Conservation (phyloP, 2,329 filamentous ascomycete species). For the Hypoxylon sp. region DNA sequence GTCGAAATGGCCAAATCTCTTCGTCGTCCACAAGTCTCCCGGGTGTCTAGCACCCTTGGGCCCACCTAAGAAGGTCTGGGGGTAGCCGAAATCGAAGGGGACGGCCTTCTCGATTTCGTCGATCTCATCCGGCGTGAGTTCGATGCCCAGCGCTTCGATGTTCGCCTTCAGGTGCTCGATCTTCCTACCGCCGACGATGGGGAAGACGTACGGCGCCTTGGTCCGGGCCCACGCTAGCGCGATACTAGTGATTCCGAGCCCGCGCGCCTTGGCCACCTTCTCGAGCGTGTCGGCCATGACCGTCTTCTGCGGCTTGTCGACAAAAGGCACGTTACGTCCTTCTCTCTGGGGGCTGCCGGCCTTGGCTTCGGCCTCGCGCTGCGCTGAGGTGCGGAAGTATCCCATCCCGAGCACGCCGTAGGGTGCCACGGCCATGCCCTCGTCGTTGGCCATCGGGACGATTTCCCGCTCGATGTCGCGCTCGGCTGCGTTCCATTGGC, state of each 20-base stretch:
- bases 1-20: slow-evolving; percentile 23
- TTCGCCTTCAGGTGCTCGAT: slow-evolving; percentile 70
- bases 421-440: slow-evolving; percentile 67
- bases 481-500: slow-evolving; percentile 67
- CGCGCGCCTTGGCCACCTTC: slow-evolving; percentile 23
- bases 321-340: slow-evolving; percentile 22
- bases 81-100: slow-evolving; percentile 68
- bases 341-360: background rate
- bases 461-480: slow-evolving; percentile 73
- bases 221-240: slow-evolving; percentile 72
- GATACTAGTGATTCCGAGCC: slow-evolving; percentile 60
- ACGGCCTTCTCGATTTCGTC: slow-evolving; percentile 67
- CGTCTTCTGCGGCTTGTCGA: slow-evolving; percentile 22
- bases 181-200: slow-evolving; percentile 70
- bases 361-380: slow-evolving; percentile 8
- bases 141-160: slow-evolving; percentile 66
- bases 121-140: slow-evolving; percentile 68
- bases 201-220: slow-evolving; percentile 71
- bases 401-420: slow-evolving; percentile 62
- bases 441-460: slow-evolving; percentile 68
- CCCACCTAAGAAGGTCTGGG: slow-evolving; percentile 57
- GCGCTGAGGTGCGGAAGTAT: slow-evolving; percentile 34
- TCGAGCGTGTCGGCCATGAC: slow-evolving; percentile 22
- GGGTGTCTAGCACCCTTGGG: slow-evolving; percentile 24
- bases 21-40: slow-evolving; percentile 25